phyloP scores from a whole-genome alignment of 2,329 filamentous ascomycete genomes.

The Clarireedia homoeocarpa region DNA sequence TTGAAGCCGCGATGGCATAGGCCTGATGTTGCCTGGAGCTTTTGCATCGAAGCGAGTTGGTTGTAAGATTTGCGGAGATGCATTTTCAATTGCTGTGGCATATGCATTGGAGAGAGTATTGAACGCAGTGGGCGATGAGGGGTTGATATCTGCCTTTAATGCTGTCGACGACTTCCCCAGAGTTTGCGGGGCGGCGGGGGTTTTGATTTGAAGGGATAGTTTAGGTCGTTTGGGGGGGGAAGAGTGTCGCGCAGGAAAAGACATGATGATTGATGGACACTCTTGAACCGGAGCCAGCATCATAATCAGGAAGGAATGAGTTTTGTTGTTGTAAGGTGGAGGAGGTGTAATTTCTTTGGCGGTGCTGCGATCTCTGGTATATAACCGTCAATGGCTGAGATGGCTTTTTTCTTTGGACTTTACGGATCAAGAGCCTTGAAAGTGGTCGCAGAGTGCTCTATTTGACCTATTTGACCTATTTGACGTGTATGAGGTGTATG shows the following conservation, averaged over 20 bases:
- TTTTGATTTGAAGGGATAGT: constrained; percentile 48
- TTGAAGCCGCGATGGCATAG: constrained; percentile 20
- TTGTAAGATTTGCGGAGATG: constrained; percentile 38
- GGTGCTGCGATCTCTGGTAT: not conserved
- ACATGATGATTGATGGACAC: constrained; percentile 22
- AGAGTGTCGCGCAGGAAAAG: constrained; percentile 19
- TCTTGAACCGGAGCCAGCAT: constrained; percentile 23
- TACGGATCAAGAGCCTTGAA: too few relatives aligned
- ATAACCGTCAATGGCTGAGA: not conserved
- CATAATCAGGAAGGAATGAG: constrained; percentile 14
- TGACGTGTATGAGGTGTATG: too few relatives aligned
- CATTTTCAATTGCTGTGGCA: constrained; percentile 52
- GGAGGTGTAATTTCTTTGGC: not conserved
- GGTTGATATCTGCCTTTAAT: constrained; percentile 40
- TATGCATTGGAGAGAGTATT: constrained; percentile 62
- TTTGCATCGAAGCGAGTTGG: constrained; percentile 29
- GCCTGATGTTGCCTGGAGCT: constrained; percentile 31
- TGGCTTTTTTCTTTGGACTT: not conserved
- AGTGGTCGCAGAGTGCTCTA: too few relatives aligned
- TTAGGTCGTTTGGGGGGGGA: constrained; percentile 37
- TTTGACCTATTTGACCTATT: too few relatives aligned
- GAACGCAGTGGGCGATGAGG: constrained; percentile 53
- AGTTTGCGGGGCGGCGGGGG: constrained; percentile 34
- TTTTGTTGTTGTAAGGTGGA: constrained; percentile 3
- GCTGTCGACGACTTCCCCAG: constrained; percentile 36